Percentiles rank a stretch among this genome's conserved stretches.
phyloP scores from a whole-genome alignment of 805 yeast species.

The Metschnikowia cubensis region DNA sequence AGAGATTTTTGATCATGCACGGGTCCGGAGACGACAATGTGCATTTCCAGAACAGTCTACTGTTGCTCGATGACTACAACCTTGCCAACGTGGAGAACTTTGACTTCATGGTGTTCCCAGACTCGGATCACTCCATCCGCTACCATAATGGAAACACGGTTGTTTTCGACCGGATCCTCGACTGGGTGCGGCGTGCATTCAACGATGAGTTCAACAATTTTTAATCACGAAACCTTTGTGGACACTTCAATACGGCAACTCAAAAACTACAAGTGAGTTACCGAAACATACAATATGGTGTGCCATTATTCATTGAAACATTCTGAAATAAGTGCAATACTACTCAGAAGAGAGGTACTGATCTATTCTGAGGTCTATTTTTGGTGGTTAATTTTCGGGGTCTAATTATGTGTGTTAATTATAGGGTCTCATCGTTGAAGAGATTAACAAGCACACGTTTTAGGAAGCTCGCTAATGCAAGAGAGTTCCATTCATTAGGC shows the following conservation, averaged over 20 bases:
- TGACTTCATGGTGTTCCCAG: slow-evolving; percentile 77
- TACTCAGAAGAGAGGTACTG: no score
- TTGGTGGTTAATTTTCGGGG: no score
- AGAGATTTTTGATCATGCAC: slow-evolving; percentile 83
- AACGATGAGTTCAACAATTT: slow-evolving; percentile 10
- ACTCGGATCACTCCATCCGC: slow-evolving; percentile 68
- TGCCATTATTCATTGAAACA: no score
- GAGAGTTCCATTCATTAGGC: not conserved
- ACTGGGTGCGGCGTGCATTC: slow-evolving; percentile 19
- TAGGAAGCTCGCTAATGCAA: not conserved
- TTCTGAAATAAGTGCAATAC: no score
- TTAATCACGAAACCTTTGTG: no score
- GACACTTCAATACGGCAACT: no score
- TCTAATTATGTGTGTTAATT: no score
- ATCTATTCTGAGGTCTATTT: no score
- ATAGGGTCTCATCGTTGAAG: no score
- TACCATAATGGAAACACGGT: slow-evolving; percentile 71
- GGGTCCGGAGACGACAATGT: slow-evolving; percentile 98
- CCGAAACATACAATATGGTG: not conserved
- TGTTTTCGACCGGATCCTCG: slow-evolving; percentile 51
- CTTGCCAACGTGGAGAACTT: slow-evolving; percentile 75
- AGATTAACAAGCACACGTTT: no score
- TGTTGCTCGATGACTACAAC: slow-evolving; percentile 72
- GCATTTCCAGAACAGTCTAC: slow-evolving; percentile 84
- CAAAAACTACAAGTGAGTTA: no score